Conservation (phyloP, 345 rosid species). For the Kandelia obovata region DNA sequence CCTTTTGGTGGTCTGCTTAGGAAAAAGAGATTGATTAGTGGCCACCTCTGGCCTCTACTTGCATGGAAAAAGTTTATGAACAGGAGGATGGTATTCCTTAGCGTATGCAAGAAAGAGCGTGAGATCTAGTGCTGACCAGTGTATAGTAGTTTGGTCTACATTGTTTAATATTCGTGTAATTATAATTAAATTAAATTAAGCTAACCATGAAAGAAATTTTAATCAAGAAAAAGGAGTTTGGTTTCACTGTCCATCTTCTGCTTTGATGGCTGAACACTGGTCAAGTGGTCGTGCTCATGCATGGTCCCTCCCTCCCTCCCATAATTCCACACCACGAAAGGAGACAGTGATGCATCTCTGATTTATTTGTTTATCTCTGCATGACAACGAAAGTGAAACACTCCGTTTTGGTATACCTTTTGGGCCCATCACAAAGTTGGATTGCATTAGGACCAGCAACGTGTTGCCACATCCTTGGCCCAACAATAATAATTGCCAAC, state of each 20-base stretch:
- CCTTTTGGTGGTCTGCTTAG: slow-evolving; percentile 11
- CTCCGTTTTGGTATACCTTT: too few species aligned
- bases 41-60: slow-evolving; percentile 14
- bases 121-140: slow-evolving; percentile 21
- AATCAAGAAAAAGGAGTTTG: slow-evolving; percentile 30
- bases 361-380: too few species aligned
- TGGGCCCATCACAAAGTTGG: too few species aligned
- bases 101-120: neutral
- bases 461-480: too few species aligned
- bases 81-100: slow-evolving; percentile 5
- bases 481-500: too few species aligned
- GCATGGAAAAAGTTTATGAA: slow-evolving; percentile 25
- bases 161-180: neutral
- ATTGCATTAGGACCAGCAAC: too few species aligned
- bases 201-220: neutral
- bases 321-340: too few species aligned
- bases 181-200: neutral
- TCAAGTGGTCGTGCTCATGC: too few species aligned
- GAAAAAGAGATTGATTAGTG: slow-evolving; percentile 15
- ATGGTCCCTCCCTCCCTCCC: too few species aligned
- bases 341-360: too few species aligned
- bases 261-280: too few species aligned
- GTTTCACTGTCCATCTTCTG: neutral
- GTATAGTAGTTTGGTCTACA: neutral
- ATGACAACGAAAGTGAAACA: too few species aligned